These are phyloP conservation scores for Teunomyces cretensis DNA, from an alignment of 805 yeast genomes.

Conservation along the genomic window DNA sequence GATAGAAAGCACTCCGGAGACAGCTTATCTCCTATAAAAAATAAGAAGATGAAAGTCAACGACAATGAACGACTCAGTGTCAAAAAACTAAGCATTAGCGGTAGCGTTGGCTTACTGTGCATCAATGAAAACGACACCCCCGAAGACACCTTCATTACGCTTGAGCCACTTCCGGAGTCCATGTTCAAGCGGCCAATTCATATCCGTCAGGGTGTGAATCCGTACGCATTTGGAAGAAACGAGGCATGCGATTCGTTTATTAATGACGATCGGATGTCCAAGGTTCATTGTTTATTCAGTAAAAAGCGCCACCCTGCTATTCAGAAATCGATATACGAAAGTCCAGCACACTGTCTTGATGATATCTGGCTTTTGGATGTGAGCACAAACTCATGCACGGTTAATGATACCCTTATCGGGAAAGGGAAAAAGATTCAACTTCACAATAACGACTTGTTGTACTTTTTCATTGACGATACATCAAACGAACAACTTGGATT, in stretches of 20 bases:
- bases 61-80: neutral
- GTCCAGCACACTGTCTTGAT: slow-evolving; percentile 71
- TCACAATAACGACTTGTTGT: slow-evolving; percentile 63
- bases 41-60: slow-evolving; percentile 7
- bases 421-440: slow-evolving; percentile 62
- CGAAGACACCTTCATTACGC: slow-evolving; percentile 59
- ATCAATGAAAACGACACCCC: slow-evolving; percentile 28
- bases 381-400: slow-evolving; percentile 76
- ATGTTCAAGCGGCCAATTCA: slow-evolving; percentile 47
- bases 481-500: slow-evolving; percentile 55
- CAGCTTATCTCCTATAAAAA: slow-evolving; percentile 5
- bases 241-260: slow-evolving; percentile 60
- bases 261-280: slow-evolving; percentile 76
- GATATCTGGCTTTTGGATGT: slow-evolving; percentile 79
- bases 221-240: slow-evolving; percentile 73
- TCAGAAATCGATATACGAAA: slow-evolving; percentile 53
- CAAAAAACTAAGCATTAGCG: neutral
- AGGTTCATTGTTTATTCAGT: slow-evolving; percentile 72
- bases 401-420: slow-evolving; percentile 60
- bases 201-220: slow-evolving; percentile 66
- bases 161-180: slow-evolving; percentile 30
- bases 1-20: slow-evolving; percentile 1
- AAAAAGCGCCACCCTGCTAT: slow-evolving; percentile 61
- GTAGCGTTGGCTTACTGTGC: neutral
- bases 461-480: slow-evolving; percentile 61